Conservation (phyloP, 768 basidiomycete species). For the Podaxis rugospora region DNA sequence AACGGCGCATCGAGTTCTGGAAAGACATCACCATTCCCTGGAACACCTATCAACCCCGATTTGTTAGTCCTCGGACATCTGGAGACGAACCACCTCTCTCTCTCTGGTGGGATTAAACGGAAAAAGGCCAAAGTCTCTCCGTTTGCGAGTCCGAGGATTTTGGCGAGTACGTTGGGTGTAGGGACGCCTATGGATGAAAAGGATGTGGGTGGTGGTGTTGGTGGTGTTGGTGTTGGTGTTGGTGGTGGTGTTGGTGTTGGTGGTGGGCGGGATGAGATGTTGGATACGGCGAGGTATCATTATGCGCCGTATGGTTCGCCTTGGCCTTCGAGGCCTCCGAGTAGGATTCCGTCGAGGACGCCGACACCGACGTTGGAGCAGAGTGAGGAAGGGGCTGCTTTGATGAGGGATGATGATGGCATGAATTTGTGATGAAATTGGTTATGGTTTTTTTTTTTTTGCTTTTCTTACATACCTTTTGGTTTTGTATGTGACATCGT, state of each 20-base stretch:
- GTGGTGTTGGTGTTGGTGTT: no score
- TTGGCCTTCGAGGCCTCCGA: constrained; percentile 31
- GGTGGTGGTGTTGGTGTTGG: no score
- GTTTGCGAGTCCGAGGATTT: constrained; percentile 10
- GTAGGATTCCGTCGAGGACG: constrained; percentile 29
- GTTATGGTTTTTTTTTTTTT: no score
- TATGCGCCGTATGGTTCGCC: constrained; percentile 39
- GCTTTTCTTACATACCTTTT: no score
- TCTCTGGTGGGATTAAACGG: constrained; percentile 30
- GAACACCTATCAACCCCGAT: constrained; percentile 35
- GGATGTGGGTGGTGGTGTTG: background rate
- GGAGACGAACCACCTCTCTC: constrained; percentile 24
- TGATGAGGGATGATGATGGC: background rate
- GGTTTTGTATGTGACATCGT: no score
- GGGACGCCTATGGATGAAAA: background rate
- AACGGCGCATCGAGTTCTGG: background rate
- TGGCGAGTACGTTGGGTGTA: constrained; percentile 47
- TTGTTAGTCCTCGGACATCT: constrained; percentile 63
- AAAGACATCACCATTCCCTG: constrained; percentile 25
- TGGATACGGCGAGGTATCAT: constrained; percentile 32
- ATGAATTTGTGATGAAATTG: background rate
- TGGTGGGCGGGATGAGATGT: constrained; percentile 18
- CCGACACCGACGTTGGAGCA: constrained; percentile 16
- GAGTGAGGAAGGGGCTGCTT: background rate
- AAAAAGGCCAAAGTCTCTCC: constrained; percentile 16